Conservation (phyloP, 1,284 basidiomycete species). For the Ceratobasidium sp. region DNA sequence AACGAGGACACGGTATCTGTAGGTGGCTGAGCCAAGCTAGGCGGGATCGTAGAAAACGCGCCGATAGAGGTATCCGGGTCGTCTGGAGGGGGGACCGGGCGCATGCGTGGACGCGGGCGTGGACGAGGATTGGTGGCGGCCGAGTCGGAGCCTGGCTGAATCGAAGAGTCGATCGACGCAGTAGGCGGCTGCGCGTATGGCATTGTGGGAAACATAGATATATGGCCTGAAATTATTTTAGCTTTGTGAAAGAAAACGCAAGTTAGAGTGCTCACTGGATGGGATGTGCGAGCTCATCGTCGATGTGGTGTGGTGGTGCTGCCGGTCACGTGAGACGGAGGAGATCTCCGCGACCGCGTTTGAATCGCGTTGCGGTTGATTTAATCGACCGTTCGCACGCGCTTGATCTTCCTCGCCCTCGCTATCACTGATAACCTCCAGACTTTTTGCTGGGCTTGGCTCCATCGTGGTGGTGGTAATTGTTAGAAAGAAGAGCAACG, state of each 20-base stretch:
- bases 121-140: conserved; percentile 35
- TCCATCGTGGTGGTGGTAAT: conserved; percentile 28
- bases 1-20: conserved; percentile 31
- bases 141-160: conserved; percentile 14
- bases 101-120: conserved; percentile 33
- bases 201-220: conserved; percentile 30
- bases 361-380: conserved; percentile 10
- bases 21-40: neutral
- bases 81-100: conserved; percentile 32
- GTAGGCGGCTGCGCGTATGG: neutral
- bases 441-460: conserved; percentile 26
- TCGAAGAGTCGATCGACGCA: conserved; percentile 1
- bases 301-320: neutral
- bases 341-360: conserved; percentile 27
- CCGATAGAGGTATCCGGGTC: conserved; percentile 21
- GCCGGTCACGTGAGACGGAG: conserved; percentile 38
- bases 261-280: conserved; percentile 17
- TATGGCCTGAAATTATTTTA: conserved; percentile 5
- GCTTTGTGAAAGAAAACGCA: neutral
- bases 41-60: conserved; percentile 9
- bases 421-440: conserved; percentile 33
- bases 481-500: conserved; percentile 5
- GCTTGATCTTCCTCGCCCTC: conserved; percentile 32
- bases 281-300: conserved; percentile 32
- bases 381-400: neutral